Base-by-base conservation (phyloP, 257 asterid species). In the Solanum piurae region DNA sequence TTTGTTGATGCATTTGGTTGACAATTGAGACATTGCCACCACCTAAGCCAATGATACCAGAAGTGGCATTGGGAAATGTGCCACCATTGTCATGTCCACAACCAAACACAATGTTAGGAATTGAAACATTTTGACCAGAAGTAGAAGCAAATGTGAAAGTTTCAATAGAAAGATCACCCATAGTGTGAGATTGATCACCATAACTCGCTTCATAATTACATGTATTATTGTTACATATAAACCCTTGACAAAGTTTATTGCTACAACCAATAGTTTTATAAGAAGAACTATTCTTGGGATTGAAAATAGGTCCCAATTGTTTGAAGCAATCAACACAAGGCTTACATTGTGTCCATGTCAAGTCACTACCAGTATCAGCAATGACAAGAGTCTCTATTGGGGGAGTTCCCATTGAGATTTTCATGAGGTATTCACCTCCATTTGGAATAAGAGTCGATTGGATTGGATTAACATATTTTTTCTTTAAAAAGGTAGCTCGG, bases 271-370 rank as follows among this genome's bases (percentile, higher is more conserved):
- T 13, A 1, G 12, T 89, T 27, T 7, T 36, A 83, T 86, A 91
- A 1, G 93, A 83, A 34, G 74, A 25, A 12, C 93, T 91, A 34
- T 9, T 20, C 2, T 62, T 25, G 1, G 94, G 91, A 13, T 58
- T 8, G 58, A 93, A 93, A 9, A 93, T 0, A 1, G 93, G 92
- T 0, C 46, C 3, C 1, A 20, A 29, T 46, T 93, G 95, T 11
- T 86, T 83, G 34, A 88, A 90, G 76, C 94, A 92, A 5, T 36
- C 1, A 13, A 12, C 2, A 40, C 95, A 92, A 2, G 95, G 95
- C 14, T 44, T 16, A 91, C 96, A 93, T 77, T 92, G 93, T 6
- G 90, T 90, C 95, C 96, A 92, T 8, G 89, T 40, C 3, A 88
- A 2, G 79, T 88, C 90, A 18, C 94, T 93, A 27, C 95, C 96